These are phyloP conservation scores for Diaporthe sp. DNA, from an alignment of 2,329 filamentous ascomycete genomes.

Conservation along the genomic window DNA sequence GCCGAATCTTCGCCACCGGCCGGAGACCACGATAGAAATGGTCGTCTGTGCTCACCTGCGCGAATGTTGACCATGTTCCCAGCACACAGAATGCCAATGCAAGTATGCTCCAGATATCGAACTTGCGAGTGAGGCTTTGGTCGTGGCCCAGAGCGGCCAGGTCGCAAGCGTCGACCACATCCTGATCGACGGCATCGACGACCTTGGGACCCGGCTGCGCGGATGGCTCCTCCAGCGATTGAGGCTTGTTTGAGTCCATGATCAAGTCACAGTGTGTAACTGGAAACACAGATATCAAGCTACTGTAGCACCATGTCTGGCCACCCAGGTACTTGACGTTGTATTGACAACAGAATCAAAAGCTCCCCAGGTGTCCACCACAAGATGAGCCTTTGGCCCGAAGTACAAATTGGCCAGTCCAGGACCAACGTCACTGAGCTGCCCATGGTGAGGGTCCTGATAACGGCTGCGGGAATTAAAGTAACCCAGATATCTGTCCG, in stretches of 20 bases:
- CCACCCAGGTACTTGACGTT: background rate
- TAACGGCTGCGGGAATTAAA: slow-evolving; percentile 18
- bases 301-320: background rate
- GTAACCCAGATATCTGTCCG: background rate
- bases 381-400: background rate
- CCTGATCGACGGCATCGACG: slow-evolving; percentile 26
- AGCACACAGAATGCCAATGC: slow-evolving; percentile 70
- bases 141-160: slow-evolving; percentile 58
- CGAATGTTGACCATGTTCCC: slow-evolving; percentile 71
- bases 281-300: background rate
- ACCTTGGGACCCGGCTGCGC: background rate
- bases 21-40: background rate
- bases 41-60: slow-evolving; percentile 51
- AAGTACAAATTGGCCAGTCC: background rate
- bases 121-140: slow-evolving; percentile 60
- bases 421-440: background rate
- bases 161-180: slow-evolving; percentile 52
- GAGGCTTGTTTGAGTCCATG: slow-evolving; percentile 11
- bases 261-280: too few relatives aligned
- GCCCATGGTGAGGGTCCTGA: background rate
- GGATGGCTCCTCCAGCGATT: background rate
- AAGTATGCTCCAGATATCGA: slow-evolving; percentile 69
- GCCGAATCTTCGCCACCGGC: background rate
- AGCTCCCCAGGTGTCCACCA: too few relatives aligned
- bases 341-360: background rate